Evolutionary conservation across 306 rosid genomes (phyloP), one percentile per base, ranked within the genome.

Genomic region (Cucurbita ficifolia): DNA sequence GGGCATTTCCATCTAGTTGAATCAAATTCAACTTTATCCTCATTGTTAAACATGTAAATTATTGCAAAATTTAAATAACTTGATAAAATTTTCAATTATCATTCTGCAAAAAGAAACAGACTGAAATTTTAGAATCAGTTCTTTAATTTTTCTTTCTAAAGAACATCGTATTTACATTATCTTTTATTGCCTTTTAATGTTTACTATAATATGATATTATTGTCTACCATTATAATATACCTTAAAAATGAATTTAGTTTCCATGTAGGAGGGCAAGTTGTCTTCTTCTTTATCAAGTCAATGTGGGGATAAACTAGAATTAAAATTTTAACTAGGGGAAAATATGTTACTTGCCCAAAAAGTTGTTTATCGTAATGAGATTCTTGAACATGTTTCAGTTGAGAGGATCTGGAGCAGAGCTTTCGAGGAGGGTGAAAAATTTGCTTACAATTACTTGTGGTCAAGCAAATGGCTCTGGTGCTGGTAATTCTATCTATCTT

Each of bases 341-440:
- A 63, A 63, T 63, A 38, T 63, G 4, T 7, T 33, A 39, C 70
- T n/a, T 39, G 8, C 17, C 29, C 29, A 1, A n/a, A 64, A 64
- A 42, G 71, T 65, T 42, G 36, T 52, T 29, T 29, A 65, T 65
- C 14, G 3, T 29, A 43, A 65, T 64, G n/a, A 64, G 82, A 87
- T 21, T 54, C 50, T 49, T 54, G 38, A 24, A 58, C 51, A n/a
- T 55, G 42, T 83, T 81, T 67, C 90, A 94, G 99, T 76, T 95
- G 82, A 95, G 85, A 82, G 96, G 97, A 79, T 84, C 97, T 52
- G 97, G 96, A 38, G 88, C 96, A 40, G 97, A 95, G 71, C 84
- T 95, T 33, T 89, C 97, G 24, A 84, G 97, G 77, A 88, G 99
- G 80, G 97, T 91, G 62, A 96, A 95, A 81, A 95, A 84, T 81